Evolutionary conservation across 208 protist species (phyloP), one percentile per base, ranked within the genome.

Genomic region (Hexamita inflata): DNA sequence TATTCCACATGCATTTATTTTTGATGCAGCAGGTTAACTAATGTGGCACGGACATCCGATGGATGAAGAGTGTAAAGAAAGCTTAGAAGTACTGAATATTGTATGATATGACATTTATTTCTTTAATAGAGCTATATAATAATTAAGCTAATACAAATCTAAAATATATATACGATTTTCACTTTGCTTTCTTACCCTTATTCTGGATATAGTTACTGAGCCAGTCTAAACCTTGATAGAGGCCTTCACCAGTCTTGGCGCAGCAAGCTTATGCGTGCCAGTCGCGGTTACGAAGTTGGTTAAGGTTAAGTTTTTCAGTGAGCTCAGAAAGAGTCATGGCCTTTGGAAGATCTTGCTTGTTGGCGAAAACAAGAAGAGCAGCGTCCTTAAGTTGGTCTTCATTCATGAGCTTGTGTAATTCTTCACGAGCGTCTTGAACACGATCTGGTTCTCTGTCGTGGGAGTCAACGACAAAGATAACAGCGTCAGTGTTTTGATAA

Each of bases 351-450:
- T 94, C 91, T 82, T 98, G 92, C 85, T 98, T 98, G 90, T 98
- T 98, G n/a, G 94, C 94, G 73, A 96, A 97, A 7, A 97, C 91
- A 2, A 98, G 88, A 15, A 98, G 81, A 7, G 89, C 80, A 9
- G 92, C 91, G 74, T 96, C 92, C 65, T 90, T 84, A 26, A 98
- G 89, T 81, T 97, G 92, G 66, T 96, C 92, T 81, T 97, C 93
- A 9, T 84, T 79, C n/a, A 97, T 77, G 88, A 98, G 92, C 76
- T 89, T 92, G 66, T 93, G 87, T 34, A 97, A 83, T 79, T 96
- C 93, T 13, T 87, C 86, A 30, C 85, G 80, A 1, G 74, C 74
- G 1, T 77, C 60, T 7, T 57, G 1, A 58, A 77, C 9, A 49
- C 74, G 29, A 9, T 66, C 30, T 13, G 26, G 29, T 34, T 38